Percentiles rank a stretch among this genome's conserved stretches.
phyloP scores from a whole-genome alignment of 345 rosid species.

The Acer campestre region DNA sequence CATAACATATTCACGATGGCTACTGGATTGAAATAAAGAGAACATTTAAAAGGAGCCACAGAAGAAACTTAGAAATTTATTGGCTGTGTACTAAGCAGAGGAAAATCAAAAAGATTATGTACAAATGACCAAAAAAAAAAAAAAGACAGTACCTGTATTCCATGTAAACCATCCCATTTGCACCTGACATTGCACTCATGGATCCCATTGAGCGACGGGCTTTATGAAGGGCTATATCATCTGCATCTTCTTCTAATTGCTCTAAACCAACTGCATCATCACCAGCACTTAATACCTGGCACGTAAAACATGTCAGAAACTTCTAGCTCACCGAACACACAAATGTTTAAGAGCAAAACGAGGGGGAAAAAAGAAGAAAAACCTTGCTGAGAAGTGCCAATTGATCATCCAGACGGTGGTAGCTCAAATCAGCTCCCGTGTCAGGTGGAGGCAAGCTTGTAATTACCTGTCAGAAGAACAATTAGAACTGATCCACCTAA shows the following conservation, averaged over 20 bases:
- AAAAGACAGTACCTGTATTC: slow-evolving; percentile 63
- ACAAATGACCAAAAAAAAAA: not conserved
- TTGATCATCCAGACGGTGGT: slow-evolving; percentile 67
- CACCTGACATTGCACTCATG: slow-evolving; percentile 90
- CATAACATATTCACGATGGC: not conserved
- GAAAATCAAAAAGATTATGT: not conserved
- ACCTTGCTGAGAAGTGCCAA: slow-evolving; percentile 75
- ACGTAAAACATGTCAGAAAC: slow-evolving; percentile 19
- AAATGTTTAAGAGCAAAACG: not conserved
- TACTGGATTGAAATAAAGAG: not conserved
- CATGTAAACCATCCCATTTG: slow-evolving; percentile 85
- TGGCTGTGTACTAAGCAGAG: not conserved
- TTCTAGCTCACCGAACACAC: not conserved
- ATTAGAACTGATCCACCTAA: not conserved
- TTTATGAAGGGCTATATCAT: slow-evolving; percentile 76
- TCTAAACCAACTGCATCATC: slow-evolving; percentile 85
- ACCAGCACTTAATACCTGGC: slow-evolving; percentile 80
- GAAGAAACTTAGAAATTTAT: not conserved
- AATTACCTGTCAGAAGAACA: slow-evolving; percentile 56
- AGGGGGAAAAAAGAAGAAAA: not conserved
- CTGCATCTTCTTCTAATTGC: slow-evolving; percentile 89
- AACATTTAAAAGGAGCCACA: not conserved
- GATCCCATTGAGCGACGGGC: slow-evolving; percentile 65
- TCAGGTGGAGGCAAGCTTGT: slow-evolving; percentile 91
- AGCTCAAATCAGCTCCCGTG: slow-evolving; percentile 78